phyloP scores from a whole-genome alignment of 2,329 filamentous ascomycete genomes.

The Madurella fahalii region DNA sequence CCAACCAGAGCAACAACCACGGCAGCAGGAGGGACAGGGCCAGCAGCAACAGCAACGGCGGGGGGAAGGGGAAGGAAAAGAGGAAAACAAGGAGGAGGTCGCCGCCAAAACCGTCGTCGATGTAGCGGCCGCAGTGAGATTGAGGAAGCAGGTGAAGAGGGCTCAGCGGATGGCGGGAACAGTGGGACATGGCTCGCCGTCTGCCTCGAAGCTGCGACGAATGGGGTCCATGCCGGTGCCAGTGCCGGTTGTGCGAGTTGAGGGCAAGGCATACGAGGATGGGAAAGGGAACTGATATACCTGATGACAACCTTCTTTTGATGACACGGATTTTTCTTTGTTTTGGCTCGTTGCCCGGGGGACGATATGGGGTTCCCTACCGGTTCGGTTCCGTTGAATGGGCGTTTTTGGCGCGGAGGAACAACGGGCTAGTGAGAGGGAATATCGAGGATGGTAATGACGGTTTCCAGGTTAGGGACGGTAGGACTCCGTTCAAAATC shows the following conservation, averaged over 20 bases:
- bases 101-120: slow-evolving; percentile 22
- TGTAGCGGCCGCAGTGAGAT: slow-evolving; percentile 27
- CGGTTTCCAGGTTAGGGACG: too few relatives aligned
- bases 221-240: neutral
- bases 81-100: slow-evolving; percentile 17
- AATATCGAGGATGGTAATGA: too few relatives aligned
- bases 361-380: too few relatives aligned
- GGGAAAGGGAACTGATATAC: neutral
- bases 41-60: slow-evolving; percentile 3
- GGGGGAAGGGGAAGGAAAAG: neutral
- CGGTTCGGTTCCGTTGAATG: too few relatives aligned
- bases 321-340: neutral
- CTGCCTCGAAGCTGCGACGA: slow-evolving; percentile 5
- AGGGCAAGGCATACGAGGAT: neutral
- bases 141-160: slow-evolving; percentile 32
- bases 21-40: neutral
- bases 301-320: neutral
- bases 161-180: slow-evolving; percentile 4
- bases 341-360: neutral
- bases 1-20: neutral
- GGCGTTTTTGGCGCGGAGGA: too few relatives aligned
- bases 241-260: slow-evolving; percentile 1
- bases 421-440: too few relatives aligned
- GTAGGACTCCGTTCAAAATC: too few relatives aligned
- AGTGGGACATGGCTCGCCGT: slow-evolving; percentile 12